Evolutionary conservation across 108 stramenopile species (phyloP).

Genomic region (Mayamaea pseudoterrestris): DNA sequence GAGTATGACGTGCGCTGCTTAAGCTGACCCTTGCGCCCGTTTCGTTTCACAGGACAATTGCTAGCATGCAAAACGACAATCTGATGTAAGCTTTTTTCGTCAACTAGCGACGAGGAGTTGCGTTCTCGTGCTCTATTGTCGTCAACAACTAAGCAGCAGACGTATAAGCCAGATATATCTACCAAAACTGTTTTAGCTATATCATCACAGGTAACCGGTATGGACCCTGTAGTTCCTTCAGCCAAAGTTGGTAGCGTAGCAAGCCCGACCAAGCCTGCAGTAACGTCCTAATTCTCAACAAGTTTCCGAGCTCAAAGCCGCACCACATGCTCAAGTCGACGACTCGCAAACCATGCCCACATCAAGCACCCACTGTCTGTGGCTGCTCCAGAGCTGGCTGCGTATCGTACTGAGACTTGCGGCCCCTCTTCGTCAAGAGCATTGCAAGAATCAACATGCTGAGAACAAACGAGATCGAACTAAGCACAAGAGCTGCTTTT

Average conservation of each 20-base stretch:
- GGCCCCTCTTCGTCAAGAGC: not conserved
- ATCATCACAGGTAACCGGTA: too few relatives aligned
- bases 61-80: too few relatives aligned
- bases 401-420: not conserved
- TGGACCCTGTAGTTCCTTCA: conserved; percentile 53
- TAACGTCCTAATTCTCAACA: not conserved
- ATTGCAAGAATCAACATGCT: conserved; percentile 14
- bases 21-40: too few relatives aligned
- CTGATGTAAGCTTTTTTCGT: too few relatives aligned
- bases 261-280: not conserved
- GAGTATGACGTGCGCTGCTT: too few relatives aligned
- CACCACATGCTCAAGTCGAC: not conserved
- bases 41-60: too few relatives aligned
- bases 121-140: too few relatives aligned
- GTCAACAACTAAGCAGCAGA: too few relatives aligned
- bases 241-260: conserved; percentile 12
- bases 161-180: too few relatives aligned
- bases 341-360: not conserved
- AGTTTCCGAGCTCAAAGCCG: not conserved
- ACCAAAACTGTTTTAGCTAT: too few relatives aligned
- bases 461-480: conserved; percentile 14
- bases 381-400: not conserved
- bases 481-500: conserved; percentile 20
- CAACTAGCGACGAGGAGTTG: too few relatives aligned
- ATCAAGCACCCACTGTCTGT: not conserved